Percentiles rank a stretch among this genome's conserved stretches.
Evolutionary conservation across 1,139 yeast genomes (phyloP).

Genomic region (Suhomyces atakaporum): DNA sequence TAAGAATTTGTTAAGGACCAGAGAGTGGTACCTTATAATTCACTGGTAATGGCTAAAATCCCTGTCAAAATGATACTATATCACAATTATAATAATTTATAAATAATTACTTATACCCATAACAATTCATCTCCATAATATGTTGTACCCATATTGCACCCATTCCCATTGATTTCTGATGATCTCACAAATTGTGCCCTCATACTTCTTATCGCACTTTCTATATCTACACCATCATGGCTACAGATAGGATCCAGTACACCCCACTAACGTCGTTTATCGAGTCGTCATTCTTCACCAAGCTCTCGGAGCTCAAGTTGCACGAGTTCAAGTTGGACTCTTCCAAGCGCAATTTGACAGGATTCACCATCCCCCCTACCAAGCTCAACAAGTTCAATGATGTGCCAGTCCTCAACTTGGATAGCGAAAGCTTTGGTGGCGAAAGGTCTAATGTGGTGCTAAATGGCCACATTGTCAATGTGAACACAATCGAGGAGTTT

Average conservation of each 20-base stretch:
- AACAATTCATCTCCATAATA: no score
- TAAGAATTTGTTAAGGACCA: no score
- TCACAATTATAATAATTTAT: no score
- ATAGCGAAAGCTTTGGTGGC: conserved; percentile 44
- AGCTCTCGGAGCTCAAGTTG: conserved; percentile 65
- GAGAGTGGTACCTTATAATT: no score
- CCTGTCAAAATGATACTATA: no score
- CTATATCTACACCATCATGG: not conserved
- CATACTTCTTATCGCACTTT: not conserved
- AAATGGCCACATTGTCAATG: conserved; percentile 49
- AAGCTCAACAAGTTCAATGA: conserved; percentile 44
- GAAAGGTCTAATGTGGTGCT: conserved; percentile 22
- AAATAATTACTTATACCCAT: no score
- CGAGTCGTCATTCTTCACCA: conserved; percentile 84
- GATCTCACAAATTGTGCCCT: no score
- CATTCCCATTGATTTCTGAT: no score
- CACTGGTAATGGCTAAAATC: no score
- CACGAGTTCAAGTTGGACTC: conserved; percentile 65
- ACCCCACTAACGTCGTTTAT: conserved; percentile 69
- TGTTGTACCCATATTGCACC: no score
- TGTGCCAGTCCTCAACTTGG: conserved; percentile 41
- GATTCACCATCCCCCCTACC: conserved; percentile 34
- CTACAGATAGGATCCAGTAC: conserved; percentile 26
- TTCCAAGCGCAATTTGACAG: conserved; percentile 41
- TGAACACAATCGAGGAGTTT: conserved; percentile 86